phyloP scores from a whole-genome alignment of 495 filamentous ascomycete genomes.

The Cetradonia linearis region DNA sequence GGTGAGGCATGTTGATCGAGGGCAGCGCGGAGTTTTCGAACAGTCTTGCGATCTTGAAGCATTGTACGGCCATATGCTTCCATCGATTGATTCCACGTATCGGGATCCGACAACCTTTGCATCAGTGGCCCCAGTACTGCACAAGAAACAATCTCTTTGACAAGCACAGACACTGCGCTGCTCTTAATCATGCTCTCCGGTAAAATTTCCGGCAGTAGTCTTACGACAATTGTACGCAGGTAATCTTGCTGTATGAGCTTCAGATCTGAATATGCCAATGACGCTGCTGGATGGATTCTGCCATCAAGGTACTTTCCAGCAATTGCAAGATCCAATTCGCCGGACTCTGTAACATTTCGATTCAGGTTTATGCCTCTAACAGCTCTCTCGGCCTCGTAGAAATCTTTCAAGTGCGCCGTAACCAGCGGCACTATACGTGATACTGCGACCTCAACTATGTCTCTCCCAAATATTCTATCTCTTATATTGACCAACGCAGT shows the following conservation, averaged over 20 bases:
- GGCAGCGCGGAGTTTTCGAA: constrained; percentile 85
- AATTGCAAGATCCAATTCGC: constrained; percentile 89
- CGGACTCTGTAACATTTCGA: constrained; percentile 85
- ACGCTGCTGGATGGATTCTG: constrained; percentile 81
- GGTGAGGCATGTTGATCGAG: constrained; percentile 92
- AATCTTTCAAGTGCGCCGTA: constrained; percentile 83
- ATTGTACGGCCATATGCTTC: constrained; percentile 79
- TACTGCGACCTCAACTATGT: constrained; percentile 71
- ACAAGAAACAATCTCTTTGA: constrained; percentile 75
- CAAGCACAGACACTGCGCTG: constrained; percentile 63
- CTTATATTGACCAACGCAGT: constrained; percentile 59
- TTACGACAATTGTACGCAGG: constrained; percentile 57
- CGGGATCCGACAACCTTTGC: constrained; percentile 70
- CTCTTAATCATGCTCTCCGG: constrained; percentile 65
- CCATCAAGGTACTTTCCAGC: constrained; percentile 86
- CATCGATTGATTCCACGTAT: constrained; percentile 94
- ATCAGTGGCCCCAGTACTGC: constrained; percentile 63
- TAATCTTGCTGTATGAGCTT: constrained; percentile 80
- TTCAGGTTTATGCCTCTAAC: constrained; percentile 81
- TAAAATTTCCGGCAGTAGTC: constrained; percentile 65
- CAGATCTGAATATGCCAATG: constrained; percentile 67
- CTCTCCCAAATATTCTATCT: constrained; percentile 57
- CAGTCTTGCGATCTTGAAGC: constrained; percentile 90
- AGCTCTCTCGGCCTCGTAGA: constrained; percentile 78
- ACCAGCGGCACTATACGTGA: constrained; percentile 77